Percentiles rank a stretch among this genome's conserved stretches.
These are phyloP conservation scores for Pisolithus marmoratus DNA, from an alignment of 768 basidiomycete genomes.

Conservation along the genomic window DNA sequence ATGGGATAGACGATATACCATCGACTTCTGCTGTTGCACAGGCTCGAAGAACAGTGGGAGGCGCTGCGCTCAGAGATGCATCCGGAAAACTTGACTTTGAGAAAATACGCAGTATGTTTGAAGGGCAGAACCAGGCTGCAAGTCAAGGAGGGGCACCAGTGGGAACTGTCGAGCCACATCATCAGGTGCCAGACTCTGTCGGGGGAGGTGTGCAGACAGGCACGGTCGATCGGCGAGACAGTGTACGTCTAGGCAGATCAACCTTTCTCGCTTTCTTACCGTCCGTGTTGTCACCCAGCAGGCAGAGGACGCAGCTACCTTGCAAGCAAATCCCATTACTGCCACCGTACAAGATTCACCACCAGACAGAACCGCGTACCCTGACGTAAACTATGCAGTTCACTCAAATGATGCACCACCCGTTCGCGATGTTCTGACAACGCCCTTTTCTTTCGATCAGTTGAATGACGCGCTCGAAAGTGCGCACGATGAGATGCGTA, in stretches of 20 bases:
- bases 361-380: not conserved
- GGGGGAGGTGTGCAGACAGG: too few relatives aligned
- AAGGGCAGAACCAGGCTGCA: too few relatives aligned
- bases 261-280: too few relatives aligned
- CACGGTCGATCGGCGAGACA: too few relatives aligned
- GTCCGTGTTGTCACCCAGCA: too few relatives aligned
- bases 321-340: not conserved
- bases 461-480: slow-evolving; percentile 18
- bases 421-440: not conserved
- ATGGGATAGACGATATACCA: slow-evolving; percentile 19
- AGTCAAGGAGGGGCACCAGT: too few relatives aligned
- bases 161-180: too few relatives aligned
- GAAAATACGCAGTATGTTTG: too few relatives aligned
- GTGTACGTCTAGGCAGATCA: too few relatives aligned
- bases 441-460: slow-evolving; percentile 19
- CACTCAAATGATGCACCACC: not conserved
- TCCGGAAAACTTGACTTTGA: slow-evolving; percentile 20
- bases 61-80: slow-evolving; percentile 9
- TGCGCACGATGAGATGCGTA: slow-evolving; percentile 19
- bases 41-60: slow-evolving; percentile 1
- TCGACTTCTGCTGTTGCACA: not conserved
- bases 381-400: not conserved
- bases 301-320: too few relatives aligned
- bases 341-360: not conserved
- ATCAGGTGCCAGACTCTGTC: too few relatives aligned